Evolutionary conservation across 495 filamentous ascomycete genomes (phyloP), one percentile per base, ranked within the genome.

Genomic region (Beverwykella pulmonaria): DNA sequence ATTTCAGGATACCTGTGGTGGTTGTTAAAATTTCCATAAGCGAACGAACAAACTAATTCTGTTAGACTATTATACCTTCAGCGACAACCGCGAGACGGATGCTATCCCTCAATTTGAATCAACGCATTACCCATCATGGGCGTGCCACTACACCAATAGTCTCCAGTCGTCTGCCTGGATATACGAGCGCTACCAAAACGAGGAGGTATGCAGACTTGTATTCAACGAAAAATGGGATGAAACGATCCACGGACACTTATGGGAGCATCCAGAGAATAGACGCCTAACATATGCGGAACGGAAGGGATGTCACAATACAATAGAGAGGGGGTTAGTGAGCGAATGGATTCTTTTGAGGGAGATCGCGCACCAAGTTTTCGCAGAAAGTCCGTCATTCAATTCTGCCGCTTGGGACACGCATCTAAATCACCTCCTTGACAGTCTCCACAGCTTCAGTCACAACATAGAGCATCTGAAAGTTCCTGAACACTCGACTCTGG

Each of bases 21-120:
- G 12, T 12, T 34, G 32, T 12, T 34, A 34, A 12, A 34, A 6
- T 34, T 6, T 34, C 32, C 5, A 12, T 34, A 6, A 12, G 8
- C 8, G 15, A 65, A 53, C 22, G 64, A 55, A 25, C 34, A 53
- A 17, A 34, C 22, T 29, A 30, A 59, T 29, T 1, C 3, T 10
- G 14, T 17, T 53, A 61, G 57, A 47, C 26, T 56, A 36, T 27
- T 6, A 47, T 3, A 32, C 29, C n/a, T 19, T 63, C 27, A 30
- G 32, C 4, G 67, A 65, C 36, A 53, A 61, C 36, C 61, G 61
- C 46, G 67, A 70, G 19, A 12, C 59, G 22, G 20, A 53, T 36
- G 50, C 59, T 36, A 14, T 58, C 17, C 66, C 59, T 9, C 46
- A 59, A 25, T 64, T 59, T 47, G 60, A 59, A 23, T 29, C 48